phyloP scores from a whole-genome alignment of 2,329 filamentous ascomycete species.

The Xylariaceae sp. region DNA sequence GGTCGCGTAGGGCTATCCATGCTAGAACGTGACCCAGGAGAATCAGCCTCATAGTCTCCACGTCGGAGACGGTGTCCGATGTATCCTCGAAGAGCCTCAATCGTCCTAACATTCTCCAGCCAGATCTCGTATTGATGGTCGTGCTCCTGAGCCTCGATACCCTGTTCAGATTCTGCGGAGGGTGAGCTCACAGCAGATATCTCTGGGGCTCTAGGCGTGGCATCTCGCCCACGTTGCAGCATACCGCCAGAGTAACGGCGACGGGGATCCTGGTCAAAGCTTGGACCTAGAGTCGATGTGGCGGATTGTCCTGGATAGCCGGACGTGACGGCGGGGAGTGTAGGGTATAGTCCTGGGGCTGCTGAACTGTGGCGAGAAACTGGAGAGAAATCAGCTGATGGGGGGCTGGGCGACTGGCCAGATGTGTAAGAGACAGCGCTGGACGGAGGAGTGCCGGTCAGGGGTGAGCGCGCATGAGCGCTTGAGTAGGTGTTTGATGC shows the following conservation, averaged over 20 bases:
- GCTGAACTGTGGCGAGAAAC: slow-evolving; percentile 58
- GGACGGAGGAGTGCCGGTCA: slow-evolving; percentile 66
- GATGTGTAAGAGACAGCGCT: slow-evolving; percentile 74
- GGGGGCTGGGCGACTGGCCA: slow-evolving; percentile 69
- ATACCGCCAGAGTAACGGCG: slow-evolving; percentile 64
- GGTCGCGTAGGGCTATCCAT: slow-evolving; percentile 29
- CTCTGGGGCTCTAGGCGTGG: slow-evolving; percentile 43
- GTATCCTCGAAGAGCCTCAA: slow-evolving; percentile 58
- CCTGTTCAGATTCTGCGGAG: slow-evolving; percentile 50
- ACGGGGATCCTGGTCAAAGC: slow-evolving; percentile 59
- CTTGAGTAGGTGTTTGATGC: slow-evolving; percentile 41
- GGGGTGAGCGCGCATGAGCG: slow-evolving; percentile 58
- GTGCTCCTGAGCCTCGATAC: slow-evolving; percentile 46
- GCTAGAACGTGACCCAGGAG: slow-evolving; percentile 31
- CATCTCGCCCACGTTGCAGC: slow-evolving; percentile 54
- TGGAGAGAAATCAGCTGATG: slow-evolving; percentile 67
- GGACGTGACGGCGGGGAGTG: slow-evolving; percentile 64
- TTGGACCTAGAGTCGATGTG: slow-evolving; percentile 67
- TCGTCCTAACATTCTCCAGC: slow-evolving; percentile 62
- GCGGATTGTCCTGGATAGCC: slow-evolving; percentile 66
- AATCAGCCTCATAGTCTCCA: slow-evolving; percentile 46
- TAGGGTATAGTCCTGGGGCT: slow-evolving; percentile 68
- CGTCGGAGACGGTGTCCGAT: slow-evolving; percentile 54
- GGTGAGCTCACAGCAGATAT: slow-evolving; percentile 49
- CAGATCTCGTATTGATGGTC: slow-evolving; percentile 61